Evolutionary conservation across 1,284 basidiomycete species (phyloP), one percentile per base, ranked within the genome.

Genomic region (Grifola frondosa): DNA sequence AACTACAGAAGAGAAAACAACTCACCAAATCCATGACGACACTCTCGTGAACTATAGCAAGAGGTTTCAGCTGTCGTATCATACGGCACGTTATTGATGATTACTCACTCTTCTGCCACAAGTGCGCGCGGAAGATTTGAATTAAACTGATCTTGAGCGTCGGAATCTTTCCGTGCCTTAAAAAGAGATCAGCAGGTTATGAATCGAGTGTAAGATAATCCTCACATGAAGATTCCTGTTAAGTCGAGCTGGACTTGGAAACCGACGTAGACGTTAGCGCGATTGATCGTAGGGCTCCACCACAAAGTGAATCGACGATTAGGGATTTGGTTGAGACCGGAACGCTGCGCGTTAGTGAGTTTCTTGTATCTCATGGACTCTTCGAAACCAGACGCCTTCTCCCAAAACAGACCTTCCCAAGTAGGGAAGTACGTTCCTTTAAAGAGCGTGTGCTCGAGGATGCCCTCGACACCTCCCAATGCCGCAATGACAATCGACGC

Each of bases 221-320:
- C 77, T 59, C 39, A 78, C 87, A 91, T 91, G 74, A 91, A 91
- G 46, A 91, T 91, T 63, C 93, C 96, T 19, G 96, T 98, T 53
- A 98, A 69, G 76, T 98, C 96, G 37, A 98, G 80, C 62, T 98
- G 97, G 16, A 99, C 97, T 68, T 99, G 97, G 88, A 99, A 99
- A 81, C 96, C 97, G 63, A 98, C 94, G 63, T 98, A 98, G 66
- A 98, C 94, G 63, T 98, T 99, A 42, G 95, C 94, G 53, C 95
- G 90, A 70, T 98, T 98, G 74, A 98, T 94, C 1, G 91, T 93
- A 15, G 94, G 94, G 62, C 90, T 94, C 96, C 96, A 99, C 97
- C 97, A 99, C 6, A 99, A 78, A 3, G 95, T 99, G 74, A 99
- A 99, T n/a, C 96, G 90, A 83, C 97, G 94, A 66, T 99, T 99